These are phyloP conservation scores for Sarcodon aspratus DNA, from an alignment of 768 basidiomycete species.

Conservation along the genomic window DNA sequence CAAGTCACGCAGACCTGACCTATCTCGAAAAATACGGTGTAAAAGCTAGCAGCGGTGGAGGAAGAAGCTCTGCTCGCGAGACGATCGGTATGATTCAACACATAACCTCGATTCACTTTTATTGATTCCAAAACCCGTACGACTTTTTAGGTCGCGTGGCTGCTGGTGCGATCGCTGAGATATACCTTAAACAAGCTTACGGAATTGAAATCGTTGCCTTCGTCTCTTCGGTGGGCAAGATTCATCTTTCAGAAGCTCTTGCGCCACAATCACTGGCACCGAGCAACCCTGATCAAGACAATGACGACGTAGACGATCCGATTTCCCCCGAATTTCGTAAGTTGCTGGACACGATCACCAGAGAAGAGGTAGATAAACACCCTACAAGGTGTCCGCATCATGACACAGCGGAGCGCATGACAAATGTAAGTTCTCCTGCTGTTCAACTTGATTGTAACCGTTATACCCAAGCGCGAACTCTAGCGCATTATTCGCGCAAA, in stretches of 20 bases:
- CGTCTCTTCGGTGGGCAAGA: conserved; percentile 91
- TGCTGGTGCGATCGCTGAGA: conserved; percentile 96
- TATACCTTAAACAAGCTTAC: conserved; percentile 77
- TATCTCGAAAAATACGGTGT: conserved; percentile 96
- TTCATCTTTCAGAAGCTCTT: conserved; percentile 56
- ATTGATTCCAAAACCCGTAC: conserved; percentile 4
- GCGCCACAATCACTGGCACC: conserved; percentile 27
- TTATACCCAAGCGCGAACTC: background rate
- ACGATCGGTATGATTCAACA: conserved; percentile 61
- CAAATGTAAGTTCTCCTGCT: conserved; percentile 38
- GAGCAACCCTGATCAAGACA: conserved; percentile 40
- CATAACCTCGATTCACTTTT: background rate
- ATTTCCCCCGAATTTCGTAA: conserved; percentile 75
- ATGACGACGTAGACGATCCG: conserved; percentile 56
- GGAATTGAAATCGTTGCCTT: conserved; percentile 96
- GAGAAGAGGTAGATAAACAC: conserved; percentile 83
- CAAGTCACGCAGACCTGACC: conserved; percentile 96
- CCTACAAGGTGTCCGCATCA: conserved; percentile 83
- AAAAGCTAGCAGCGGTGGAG: conserved; percentile 96
- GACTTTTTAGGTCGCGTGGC: conserved; percentile 71
- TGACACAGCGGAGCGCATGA: conserved; percentile 87
- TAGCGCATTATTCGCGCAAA: conserved; percentile 94
- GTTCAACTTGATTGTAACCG: background rate
- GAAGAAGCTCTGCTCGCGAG: conserved; percentile 89
- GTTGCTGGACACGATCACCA: conserved; percentile 67